Percentiles rank a stretch among this genome's conserved stretches.
Conservation (phyloP, 352 stramenopile genomes). For the Phytopythium delawarense region DNA sequence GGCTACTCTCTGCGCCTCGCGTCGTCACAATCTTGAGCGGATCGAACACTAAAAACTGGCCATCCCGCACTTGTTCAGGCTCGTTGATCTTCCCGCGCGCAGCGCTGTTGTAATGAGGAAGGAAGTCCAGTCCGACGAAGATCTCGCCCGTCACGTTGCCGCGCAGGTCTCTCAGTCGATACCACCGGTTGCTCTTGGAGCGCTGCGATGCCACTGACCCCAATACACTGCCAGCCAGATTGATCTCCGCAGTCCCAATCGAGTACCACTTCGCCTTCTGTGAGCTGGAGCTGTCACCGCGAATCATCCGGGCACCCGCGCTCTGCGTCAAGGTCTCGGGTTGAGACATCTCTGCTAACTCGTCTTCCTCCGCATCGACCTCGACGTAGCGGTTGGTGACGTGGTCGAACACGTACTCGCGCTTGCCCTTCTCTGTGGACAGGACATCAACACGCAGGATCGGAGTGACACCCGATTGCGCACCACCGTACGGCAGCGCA, state of each 20-base stretch:
- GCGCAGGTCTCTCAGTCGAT: slow-evolving; percentile 73
- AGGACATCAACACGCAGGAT: slow-evolving; percentile 80
- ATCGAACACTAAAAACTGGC: slow-evolving; percentile 85
- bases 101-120: slow-evolving; percentile 33
- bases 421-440: slow-evolving; percentile 61
- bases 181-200: slow-evolving; percentile 78
- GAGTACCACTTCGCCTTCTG: slow-evolving; percentile 67
- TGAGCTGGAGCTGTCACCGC: slow-evolving; percentile 53
- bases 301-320: slow-evolving; percentile 15
- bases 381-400: slow-evolving; percentile 85
- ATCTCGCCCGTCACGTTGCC: slow-evolving; percentile 82
- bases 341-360: slow-evolving; percentile 26
- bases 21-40: slow-evolving; percentile 74
- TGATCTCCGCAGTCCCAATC: slow-evolving; percentile 79
- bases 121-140: slow-evolving; percentile 78
- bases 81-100: slow-evolving; percentile 40
- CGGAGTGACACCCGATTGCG: slow-evolving; percentile 82
- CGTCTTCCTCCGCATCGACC: slow-evolving; percentile 64
- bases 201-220: slow-evolving; percentile 46
- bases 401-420: slow-evolving; percentile 85
- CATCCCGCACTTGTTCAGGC: slow-evolving; percentile 73
- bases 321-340: slow-evolving; percentile 17
- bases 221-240: slow-evolving; percentile 85
- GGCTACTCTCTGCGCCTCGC: slow-evolving; percentile 19
- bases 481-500: slow-evolving; percentile 72